Percentiles rank a stretch among this genome's conserved stretches.
Conservation (phyloP, 129 eudicot genomes). For the Artemisia annua region DNA sequence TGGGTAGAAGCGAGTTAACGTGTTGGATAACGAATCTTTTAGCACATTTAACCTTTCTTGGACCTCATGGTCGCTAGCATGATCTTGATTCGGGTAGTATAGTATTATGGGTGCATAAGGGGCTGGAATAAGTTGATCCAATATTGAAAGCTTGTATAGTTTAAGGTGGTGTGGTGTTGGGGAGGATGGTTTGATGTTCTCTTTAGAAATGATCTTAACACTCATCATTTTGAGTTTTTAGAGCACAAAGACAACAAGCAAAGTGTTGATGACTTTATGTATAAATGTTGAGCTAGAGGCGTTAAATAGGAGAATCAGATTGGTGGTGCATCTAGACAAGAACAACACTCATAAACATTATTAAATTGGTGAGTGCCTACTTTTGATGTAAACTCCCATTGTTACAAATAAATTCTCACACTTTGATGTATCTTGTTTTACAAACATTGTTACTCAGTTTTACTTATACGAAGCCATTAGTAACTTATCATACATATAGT, state of each 20-base stretch:
- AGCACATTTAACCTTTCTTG: conserved; percentile 27
- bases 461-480: no score
- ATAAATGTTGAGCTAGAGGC: no score
- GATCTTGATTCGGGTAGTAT: neutral
- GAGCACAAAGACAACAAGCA: neutral
- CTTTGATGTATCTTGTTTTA: no score
- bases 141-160: neutral
- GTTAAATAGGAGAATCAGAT: no score
- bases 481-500: no score
- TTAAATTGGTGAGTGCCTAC: no score
- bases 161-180: neutral
- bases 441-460: no score
- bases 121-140: neutral
- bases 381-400: no score
- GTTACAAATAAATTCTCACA: no score
- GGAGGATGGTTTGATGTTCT: conserved; percentile 32
- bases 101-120: neutral
- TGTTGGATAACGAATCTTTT: conserved; percentile 53
- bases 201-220: neutral
- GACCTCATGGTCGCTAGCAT: conserved; percentile 12
- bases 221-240: conserved; percentile 25
- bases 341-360: no score
- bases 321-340: no score
- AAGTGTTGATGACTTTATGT: neutral
- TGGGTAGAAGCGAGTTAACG: conserved; percentile 62